Conservation (phyloP, 2,329 filamentous ascomycete genomes). For the Penicillium sp. region DNA sequence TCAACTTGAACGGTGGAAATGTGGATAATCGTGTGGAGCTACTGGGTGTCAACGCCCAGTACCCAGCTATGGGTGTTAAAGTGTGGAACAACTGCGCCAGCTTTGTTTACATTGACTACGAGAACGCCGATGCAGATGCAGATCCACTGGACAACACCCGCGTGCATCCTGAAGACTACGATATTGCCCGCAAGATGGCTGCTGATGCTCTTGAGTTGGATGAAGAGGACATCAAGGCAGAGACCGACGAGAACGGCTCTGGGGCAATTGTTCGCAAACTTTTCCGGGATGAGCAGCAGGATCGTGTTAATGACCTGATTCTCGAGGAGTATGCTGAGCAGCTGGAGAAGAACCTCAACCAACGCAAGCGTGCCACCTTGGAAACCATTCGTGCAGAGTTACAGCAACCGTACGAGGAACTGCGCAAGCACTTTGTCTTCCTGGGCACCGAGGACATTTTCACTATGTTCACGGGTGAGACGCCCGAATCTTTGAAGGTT, state of each 20-base stretch:
- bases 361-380: conserved; percentile 90
- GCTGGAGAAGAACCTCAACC: conserved; percentile 86
- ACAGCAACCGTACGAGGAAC: conserved; percentile 88
- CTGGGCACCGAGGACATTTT: conserved; percentile 79
- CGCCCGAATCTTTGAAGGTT: conserved; percentile 74
- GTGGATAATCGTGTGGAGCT: conserved; percentile 84
- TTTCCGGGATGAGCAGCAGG: conserved; percentile 90
- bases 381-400: conserved; percentile 95
- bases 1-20: conserved; percentile 85
- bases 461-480: conserved; percentile 96
- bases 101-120: conserved; percentile 88
- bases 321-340: conserved; percentile 97
- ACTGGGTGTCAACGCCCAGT: conserved; percentile 80
- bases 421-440: conserved; percentile 74
- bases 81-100: conserved; percentile 98
- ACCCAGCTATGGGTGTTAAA: conserved; percentile 79
- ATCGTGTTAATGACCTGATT: conserved; percentile 93
- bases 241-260: conserved; percentile 84
- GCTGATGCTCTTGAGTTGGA: conserved; percentile 95
- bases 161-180: conserved; percentile 97
- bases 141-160: conserved; percentile 96
- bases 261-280: conserved; percentile 91
- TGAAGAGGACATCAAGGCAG: conserved; percentile 95
- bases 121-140: conserved; percentile 74
- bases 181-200: conserved; percentile 96